Conservation (phyloP, 768 basidiomycete species). For the Royoungia palumana region DNA sequence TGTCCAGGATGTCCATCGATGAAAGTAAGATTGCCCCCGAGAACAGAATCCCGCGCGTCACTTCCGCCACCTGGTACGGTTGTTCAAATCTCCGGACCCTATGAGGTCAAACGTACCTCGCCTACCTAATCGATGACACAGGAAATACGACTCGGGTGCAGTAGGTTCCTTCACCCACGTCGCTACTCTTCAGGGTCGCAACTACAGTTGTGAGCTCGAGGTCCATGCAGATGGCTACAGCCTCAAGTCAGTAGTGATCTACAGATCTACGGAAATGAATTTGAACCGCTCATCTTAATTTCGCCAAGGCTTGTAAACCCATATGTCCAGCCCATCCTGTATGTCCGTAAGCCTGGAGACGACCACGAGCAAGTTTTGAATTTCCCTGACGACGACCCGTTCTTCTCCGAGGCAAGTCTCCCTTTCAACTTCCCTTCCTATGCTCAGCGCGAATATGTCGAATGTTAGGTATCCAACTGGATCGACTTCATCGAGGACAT, state of each 20-base stretch:
- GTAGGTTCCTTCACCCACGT: constrained; percentile 91
- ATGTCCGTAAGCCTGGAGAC: constrained; percentile 80
- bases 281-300: constrained; percentile 3
- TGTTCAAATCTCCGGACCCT: constrained; percentile 21
- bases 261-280: constrained; percentile 9
- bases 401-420: constrained; percentile 76
- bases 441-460: background rate
- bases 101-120: constrained; percentile 10
- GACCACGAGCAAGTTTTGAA: constrained; percentile 66
- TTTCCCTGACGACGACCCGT: constrained; percentile 85
- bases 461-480: constrained; percentile 62
- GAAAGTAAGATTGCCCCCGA: constrained; percentile 81
- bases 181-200: constrained; percentile 85
- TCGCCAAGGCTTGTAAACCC: constrained; percentile 80
- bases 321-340: constrained; percentile 87
- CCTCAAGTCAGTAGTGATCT: constrained; percentile 54
- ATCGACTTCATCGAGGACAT: constrained; percentile 89
- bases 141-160: constrained; percentile 95
- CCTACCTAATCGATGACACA: constrained; percentile 29
- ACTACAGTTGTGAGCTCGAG: constrained; percentile 94
- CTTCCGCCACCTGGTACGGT: constrained; percentile 80
- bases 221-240: constrained; percentile 92
- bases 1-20: constrained; percentile 79
- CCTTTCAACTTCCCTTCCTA: background rate
- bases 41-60: constrained; percentile 92